A percentile compares a stretch with the other conserved stretches of the same genome.
Evolutionary conservation across 2,329 filamentous ascomycete species (phyloP).

Genomic region (Septoria petroselini): DNA sequence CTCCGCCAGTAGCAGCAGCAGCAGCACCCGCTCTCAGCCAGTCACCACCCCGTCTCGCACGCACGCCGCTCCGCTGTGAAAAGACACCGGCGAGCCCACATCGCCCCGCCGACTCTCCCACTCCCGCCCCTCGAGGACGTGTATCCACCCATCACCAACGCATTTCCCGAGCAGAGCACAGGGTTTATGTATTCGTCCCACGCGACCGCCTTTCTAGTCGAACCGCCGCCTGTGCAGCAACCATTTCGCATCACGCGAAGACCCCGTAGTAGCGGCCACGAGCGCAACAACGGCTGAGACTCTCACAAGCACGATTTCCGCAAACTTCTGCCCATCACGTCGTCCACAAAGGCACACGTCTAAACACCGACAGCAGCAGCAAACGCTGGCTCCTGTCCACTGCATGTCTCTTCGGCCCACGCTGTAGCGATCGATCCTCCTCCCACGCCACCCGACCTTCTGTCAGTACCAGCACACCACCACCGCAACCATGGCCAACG

Average conservation of each 20-base stretch:
- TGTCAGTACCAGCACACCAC: constrained; percentile 27
- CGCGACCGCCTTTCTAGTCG: constrained; percentile 90
- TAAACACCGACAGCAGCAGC: constrained; percentile 29
- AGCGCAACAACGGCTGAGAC: constrained; percentile 83
- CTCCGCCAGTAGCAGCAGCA: no score
- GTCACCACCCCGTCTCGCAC: constrained; percentile 13
- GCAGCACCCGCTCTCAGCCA: constrained; percentile 15
- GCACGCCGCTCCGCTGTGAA: constrained; percentile 11
- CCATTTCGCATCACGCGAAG: constrained; percentile 94
- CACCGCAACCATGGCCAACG: constrained; percentile 80
- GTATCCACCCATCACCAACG: constrained; percentile 21
- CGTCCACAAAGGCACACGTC: constrained; percentile 20
- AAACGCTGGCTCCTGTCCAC: constrained; percentile 36
- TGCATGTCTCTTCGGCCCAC: constrained; percentile 57
- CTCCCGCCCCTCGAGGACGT: constrained; percentile 23
- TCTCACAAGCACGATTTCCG: constrained; percentile 14
- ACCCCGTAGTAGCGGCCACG: constrained; percentile 77
- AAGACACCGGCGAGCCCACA: constrained; percentile 19
- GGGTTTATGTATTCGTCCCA: constrained; percentile 99
- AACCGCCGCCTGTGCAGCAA: constrained; percentile 82
- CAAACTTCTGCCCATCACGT: constrained; percentile 13
- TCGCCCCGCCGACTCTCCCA: constrained; percentile 23
- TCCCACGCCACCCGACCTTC: constrained; percentile 3
- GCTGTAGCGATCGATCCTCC: constrained; percentile 20
- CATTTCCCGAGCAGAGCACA: constrained; percentile 28